Evolutionary conservation across 208 protist species (phyloP), one percentile per base, ranked within the genome.

Genomic region (Acanthamoeba divionensis): DNA sequence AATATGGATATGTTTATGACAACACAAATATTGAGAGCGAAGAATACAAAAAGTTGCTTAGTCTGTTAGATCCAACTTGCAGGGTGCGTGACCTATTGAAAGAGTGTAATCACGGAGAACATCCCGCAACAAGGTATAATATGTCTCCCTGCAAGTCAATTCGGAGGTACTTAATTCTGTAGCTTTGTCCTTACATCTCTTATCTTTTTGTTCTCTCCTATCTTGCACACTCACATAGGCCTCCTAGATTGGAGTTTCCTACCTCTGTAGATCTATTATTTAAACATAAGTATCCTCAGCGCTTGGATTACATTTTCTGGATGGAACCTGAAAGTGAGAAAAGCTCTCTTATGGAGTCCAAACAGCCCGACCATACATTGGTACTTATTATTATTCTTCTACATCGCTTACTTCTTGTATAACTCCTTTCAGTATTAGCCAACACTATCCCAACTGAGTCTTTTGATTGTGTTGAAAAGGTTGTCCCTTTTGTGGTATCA

Each of bases 231-330:
- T 6, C 18, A 15, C 26, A 83, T 26, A 83, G 73, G 44, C 73
- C 73, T 6, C 73, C 73, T 7, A n/a, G 73, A 33, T 33, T 83
- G n/a, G 75, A 85, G 75, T 85, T 85, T 65, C 75, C 75, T 21
- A 52, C 50, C 6, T 85, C 75, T 33, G 75, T 85, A 55, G 75
- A 85, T 55, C 75, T 85, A 55, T 48, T 85, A n/a, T 85, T 85
- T 55, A 85, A 85, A 41, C 75, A 85, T 55, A 85, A 85, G 75
- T 85, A 85, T 33, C 75, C 75, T 21, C 75, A 85, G 54, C 75
- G 75, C 21, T 55, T 85, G 48, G 75, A 85, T 41, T 85, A 85
- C 52, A 85, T 85, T 21, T 85, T 85, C 36, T 85, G 45, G 50
- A 52, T 41, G 52, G 48, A 55, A 18, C 69, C 69, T 65, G 75